A percentile compares a stretch with the other conserved stretches of the same genome.
Conservation (phyloP, 768 basidiomycete genomes). For the Mycena amicta region DNA sequence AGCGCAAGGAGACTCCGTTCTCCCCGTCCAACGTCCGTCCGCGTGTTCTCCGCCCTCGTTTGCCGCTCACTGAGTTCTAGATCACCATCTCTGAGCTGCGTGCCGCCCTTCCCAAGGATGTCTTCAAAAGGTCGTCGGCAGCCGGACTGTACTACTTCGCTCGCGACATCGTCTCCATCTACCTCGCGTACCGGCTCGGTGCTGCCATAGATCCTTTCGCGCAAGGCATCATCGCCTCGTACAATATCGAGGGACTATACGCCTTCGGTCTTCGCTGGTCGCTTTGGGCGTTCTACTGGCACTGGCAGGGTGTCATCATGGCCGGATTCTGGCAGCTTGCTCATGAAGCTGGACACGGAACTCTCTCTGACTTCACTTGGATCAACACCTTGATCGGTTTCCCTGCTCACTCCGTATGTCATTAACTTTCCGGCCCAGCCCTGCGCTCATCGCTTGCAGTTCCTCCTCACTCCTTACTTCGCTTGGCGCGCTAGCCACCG, state of each 20-base stretch:
- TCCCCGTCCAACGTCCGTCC: conserved; percentile 42
- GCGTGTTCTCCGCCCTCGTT: conserved; percentile 8
- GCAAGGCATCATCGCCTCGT: conserved; percentile 33
- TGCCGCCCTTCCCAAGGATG: conserved; percentile 48
- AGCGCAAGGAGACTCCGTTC: conserved; percentile 43
- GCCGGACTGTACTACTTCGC: conserved; percentile 47
- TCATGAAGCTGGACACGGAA: conserved; percentile 47
- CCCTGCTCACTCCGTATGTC: conserved; percentile 38
- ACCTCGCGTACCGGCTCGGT: conserved; percentile 40
- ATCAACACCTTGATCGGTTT: conserved; percentile 32
- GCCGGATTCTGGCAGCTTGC: conserved; percentile 48
- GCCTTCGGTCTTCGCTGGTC: conserved; percentile 24
- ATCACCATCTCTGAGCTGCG: conserved; percentile 37
- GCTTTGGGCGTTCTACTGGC: conserved; percentile 42
- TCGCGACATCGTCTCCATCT: conserved; percentile 44
- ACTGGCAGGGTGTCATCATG: conserved; percentile 45
- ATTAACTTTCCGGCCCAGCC: no score
- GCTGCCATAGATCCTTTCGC: not conserved
- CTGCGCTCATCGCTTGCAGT: conserved; percentile 32
- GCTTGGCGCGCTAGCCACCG: conserved; percentile 71
- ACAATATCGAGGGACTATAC: not conserved
- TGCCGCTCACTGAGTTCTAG: not conserved
- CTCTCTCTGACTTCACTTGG: conserved; percentile 33
- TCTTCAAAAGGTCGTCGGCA: conserved; percentile 46
- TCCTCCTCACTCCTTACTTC: conserved; percentile 58